These are phyloP conservation scores for Xylariaceae sp. DNA, from an alignment of 2,329 filamentous ascomycete genomes.

Conservation along the genomic window DNA sequence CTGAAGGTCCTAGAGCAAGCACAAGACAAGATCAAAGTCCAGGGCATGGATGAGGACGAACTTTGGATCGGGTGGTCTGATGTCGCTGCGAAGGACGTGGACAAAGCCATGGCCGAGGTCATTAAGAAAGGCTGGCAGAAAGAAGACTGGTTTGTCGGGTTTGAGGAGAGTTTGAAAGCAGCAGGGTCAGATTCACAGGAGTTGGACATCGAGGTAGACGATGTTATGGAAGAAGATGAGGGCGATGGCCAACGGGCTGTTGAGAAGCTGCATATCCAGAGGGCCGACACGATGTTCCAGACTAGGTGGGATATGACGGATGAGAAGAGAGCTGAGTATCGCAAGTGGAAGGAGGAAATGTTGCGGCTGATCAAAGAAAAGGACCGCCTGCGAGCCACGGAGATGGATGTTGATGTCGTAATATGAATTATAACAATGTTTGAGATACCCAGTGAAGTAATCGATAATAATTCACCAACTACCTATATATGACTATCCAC, in stretches of 20 bases:
- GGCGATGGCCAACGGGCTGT: conserved; percentile 28
- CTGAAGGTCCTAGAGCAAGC: conserved; percentile 39
- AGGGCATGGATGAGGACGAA: conserved; percentile 41
- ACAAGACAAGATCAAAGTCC: conserved; percentile 37
- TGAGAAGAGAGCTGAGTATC: conserved; percentile 57
- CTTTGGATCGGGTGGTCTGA: conserved; percentile 52
- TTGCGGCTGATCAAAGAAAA: conserved; percentile 51
- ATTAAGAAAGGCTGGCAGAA: conserved; percentile 54
- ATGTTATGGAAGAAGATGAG: conserved; percentile 32
- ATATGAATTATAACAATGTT: conserved; percentile 4
- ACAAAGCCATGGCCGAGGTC: conserved; percentile 57
- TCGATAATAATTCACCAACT: too few relatives aligned
- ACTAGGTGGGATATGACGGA: conserved; percentile 66
- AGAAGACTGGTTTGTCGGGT: conserved; percentile 59
- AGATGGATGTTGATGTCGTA: conserved; percentile 17
- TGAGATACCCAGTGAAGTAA: not conserved
- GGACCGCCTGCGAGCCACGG: conserved; percentile 28
- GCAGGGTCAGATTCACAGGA: conserved; percentile 21
- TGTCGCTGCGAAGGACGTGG: conserved; percentile 51
- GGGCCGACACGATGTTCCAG: conserved; percentile 69
- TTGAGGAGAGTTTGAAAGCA: conserved; percentile 50
- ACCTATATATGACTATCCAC: too few relatives aligned
- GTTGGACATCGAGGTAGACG: conserved; percentile 30
- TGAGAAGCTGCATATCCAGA: conserved; percentile 41
- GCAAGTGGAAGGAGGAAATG: conserved; percentile 60